These are phyloP conservation scores for Dendrocalamus sinicus DNA, from an alignment of 176 grass and related monocot species.

Conservation along the genomic window DNA sequence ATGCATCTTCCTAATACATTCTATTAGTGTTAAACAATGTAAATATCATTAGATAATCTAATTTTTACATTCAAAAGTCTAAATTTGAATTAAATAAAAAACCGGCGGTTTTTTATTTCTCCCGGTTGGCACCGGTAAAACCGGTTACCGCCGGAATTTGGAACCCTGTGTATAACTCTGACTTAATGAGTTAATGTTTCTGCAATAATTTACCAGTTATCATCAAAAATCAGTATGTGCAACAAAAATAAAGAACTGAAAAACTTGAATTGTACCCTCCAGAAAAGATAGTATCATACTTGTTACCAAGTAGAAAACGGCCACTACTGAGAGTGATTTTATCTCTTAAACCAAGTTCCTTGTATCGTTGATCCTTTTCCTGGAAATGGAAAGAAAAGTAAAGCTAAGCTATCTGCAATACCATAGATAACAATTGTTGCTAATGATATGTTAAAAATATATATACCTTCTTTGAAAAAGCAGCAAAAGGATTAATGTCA, in stretches of 20 bases:
- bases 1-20: too few relatives aligned
- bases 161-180: background rate
- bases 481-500: conserved; percentile 99
- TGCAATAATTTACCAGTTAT: background rate
- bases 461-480: conserved; percentile 92
- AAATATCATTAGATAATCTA: too few relatives aligned
- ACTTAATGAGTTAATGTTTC: background rate
- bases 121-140: too few relatives aligned
- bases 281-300: conserved; percentile 63
- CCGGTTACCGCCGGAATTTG: too few relatives aligned
- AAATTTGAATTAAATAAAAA: too few relatives aligned
- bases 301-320: conserved; percentile 99
- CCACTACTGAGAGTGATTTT: conserved; percentile 99
- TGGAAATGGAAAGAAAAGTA: conserved; percentile 47
- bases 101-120: too few relatives aligned
- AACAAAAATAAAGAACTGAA: background rate
- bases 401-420: conserved; percentile 32
- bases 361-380: conserved; percentile 99
- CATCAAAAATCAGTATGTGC: conserved; percentile 25
- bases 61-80: too few relatives aligned
- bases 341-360: conserved; percentile 98
- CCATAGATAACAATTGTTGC: conserved; percentile 10
- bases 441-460: conserved; percentile 22
- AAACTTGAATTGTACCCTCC: conserved; percentile 1
- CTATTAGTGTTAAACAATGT: too few relatives aligned